Evolutionary conservation across 2,329 filamentous ascomycete species (phyloP), one percentile per base, ranked within the genome.

Genomic region (Ceratocystis huliohia): DNA sequence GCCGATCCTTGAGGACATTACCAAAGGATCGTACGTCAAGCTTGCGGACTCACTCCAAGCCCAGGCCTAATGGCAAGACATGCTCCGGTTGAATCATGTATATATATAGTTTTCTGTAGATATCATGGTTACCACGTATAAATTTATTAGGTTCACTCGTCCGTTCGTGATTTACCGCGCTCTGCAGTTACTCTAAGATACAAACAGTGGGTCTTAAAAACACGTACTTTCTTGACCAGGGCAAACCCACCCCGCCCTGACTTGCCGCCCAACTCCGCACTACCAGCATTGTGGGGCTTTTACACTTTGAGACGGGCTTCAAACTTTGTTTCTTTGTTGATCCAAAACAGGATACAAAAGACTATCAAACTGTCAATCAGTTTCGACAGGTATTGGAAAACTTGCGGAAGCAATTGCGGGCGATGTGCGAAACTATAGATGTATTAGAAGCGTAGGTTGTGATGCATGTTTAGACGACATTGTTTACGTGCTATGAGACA

Each of bases 1-100:
- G 45, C 72, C 73, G 0, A 70, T 78, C 48, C 41, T 79, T 50
- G 74, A 75, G 46, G 77, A 78, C 13, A 64, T 68, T 28, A 65
- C 46, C 70, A 64, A 65, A 1, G 73, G 73, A 0, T 75, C 73
- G n/a, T 73, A 74, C 20, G 7, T 46, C 37, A 61, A 65, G 13
- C 56, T 72, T 57, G 70, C 69, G 1, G 48, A 65, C 63, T 64
- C 65, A 1, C 64, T 71, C 41, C 56, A 53, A 44, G 66, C 61
- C 37, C 69, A 62, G 48, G 62, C 20, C 25, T 33, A 33, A 33
- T 15, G 7, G 1, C 13, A 3, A 8, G 28, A 13, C 5, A 33
- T 5, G 7, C 5, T 3, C 53, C 1, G 22, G 20, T 56, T 22
- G 25, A 17, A 59, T 3, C 30, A 13, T 57, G 10, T 28, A 17